phyloP scores from a whole-genome alignment of 306 rosid genomes.

The Glycine latifolia region DNA sequence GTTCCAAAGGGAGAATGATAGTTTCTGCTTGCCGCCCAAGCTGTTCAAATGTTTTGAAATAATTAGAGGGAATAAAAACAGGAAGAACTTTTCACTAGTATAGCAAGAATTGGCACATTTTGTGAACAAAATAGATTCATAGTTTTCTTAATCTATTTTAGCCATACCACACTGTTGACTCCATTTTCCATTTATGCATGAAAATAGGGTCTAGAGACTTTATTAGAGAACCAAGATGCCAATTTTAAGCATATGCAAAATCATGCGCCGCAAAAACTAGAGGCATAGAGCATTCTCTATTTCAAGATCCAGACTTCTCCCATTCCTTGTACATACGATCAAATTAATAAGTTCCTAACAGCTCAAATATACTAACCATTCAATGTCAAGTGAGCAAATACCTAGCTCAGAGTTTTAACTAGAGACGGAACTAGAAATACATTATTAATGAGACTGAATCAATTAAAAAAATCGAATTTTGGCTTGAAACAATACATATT shows the following conservation, averaged over 20 bases:
- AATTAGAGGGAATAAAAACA: not conserved
- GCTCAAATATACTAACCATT: not conserved
- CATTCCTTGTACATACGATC: too few species aligned
- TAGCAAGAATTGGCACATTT: constrained; percentile 23
- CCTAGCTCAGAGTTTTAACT: not conserved
- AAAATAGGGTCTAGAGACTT: too few species aligned
- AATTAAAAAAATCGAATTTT: not conserved
- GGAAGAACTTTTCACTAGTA: not conserved
- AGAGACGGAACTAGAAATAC: not conserved
- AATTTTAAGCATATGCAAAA: constrained; percentile 8
- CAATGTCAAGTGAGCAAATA: not conserved
- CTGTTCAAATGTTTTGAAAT: constrained; percentile 50
- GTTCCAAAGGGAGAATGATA: constrained; percentile 86
- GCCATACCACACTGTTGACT: not conserved
- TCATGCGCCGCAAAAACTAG: not conserved
- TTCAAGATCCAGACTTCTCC: too few species aligned
- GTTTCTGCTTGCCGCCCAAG: constrained; percentile 93
- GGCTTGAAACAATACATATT: not conserved
- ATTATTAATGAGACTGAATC: not conserved
- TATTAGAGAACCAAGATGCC: not conserved
- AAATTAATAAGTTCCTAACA: too few species aligned
- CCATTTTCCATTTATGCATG: not conserved
- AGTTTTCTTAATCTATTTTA: not conserved
- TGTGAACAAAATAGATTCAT: constrained; percentile 1
- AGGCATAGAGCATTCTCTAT: too few species aligned